Conservation (phyloP, 176 grass and related monocot genomes). For the Zoysia japonica region DNA sequence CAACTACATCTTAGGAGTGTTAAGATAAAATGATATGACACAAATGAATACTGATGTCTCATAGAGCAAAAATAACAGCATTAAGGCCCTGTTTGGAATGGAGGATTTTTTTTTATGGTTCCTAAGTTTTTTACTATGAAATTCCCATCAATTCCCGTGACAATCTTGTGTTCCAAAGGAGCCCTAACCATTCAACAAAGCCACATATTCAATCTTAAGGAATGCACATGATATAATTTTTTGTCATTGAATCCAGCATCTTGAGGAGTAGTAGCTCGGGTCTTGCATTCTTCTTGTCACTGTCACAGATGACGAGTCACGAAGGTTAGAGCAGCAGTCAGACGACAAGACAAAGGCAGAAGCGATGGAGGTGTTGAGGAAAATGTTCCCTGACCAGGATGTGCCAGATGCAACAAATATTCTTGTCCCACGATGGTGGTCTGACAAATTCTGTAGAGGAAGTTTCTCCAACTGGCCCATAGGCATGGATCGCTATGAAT, state of each 20-base stretch:
- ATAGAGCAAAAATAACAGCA: too few species aligned
- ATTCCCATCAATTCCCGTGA: too few species aligned
- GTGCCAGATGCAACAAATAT: slow-evolving; percentile 62
- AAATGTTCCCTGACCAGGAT: slow-evolving; percentile 51
- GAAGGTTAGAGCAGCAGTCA: slow-evolving; percentile 64
- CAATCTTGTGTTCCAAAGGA: too few species aligned
- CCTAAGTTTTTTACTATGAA: too few species aligned
- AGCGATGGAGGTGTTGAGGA: slow-evolving; percentile 51
- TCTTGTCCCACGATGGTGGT: slow-evolving; percentile 63
- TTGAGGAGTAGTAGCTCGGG: slow-evolving; percentile 56
- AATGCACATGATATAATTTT: too few species aligned
- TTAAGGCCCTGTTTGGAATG: too few species aligned
- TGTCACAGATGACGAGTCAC: slow-evolving; percentile 70
- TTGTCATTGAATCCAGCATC: slow-evolving; percentile 27
- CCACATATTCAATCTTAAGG: too few species aligned
- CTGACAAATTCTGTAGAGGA: slow-evolving; percentile 60
- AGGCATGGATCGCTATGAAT: slow-evolving; percentile 62
- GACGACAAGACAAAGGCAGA: slow-evolving; percentile 66
- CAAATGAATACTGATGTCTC: too few species aligned
- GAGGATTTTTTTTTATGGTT: too few species aligned
- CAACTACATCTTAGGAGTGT: too few species aligned
- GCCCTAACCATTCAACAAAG: too few species aligned
- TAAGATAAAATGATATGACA: too few species aligned
- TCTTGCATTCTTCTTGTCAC: slow-evolving; percentile 66
- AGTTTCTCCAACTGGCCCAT: slow-evolving; percentile 70